Evolutionary conservation across 108 stramenopile species (phyloP), one percentile per base, ranked within the genome.

Genomic region (Ochromonas danica): DNA sequence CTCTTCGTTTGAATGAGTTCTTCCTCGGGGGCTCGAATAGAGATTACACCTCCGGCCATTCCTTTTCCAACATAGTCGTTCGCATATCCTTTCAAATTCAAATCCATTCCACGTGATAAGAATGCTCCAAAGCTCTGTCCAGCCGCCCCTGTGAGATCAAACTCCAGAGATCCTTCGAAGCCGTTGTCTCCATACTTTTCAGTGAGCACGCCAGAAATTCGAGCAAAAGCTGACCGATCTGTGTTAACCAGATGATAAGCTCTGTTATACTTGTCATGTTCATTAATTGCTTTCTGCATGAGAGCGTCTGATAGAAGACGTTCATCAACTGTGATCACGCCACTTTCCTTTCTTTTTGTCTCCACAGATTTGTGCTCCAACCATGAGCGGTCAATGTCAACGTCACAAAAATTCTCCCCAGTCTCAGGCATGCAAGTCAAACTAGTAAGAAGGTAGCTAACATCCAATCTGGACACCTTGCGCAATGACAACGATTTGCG

Each of bases 21-120:
- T 14, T 51, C 75, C 61, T 36, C 36, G 10, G 79, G 82, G 27
- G 84, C 81, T 33, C 41, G 71, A 51, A 85, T 83, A 39, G 71
- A 81, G n/a, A 85, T 62, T 61, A 77, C 27, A 6, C 84, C 84
- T 38, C 84, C 84, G 61, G 81, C 81, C 70, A 85, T 75, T n/a
- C 83, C 83, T 83, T 85, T 85, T 42, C 83, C 82, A 30, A 85
- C 84, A 81, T 85, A 85, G 80, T 85, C 84, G 39, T 85, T 85
- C 17, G 84, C 84, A 41, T 85, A 82, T 40, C 84, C 84, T 31
- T 80, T 75, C 71, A 85, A 40, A 28, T 36, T 42, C 31, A 85
- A 1, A 31, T 80, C 27, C 39, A 83, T 81, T 71, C 84, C 84
- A 1, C 41, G 35, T 31, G 81, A 39, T 33, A 77, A 80, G 79